Evolutionary conservation across 148 eudicot genomes (phyloP), one percentile per base, ranked within the genome.

Genomic region (Rhododendron mucronatum): DNA sequence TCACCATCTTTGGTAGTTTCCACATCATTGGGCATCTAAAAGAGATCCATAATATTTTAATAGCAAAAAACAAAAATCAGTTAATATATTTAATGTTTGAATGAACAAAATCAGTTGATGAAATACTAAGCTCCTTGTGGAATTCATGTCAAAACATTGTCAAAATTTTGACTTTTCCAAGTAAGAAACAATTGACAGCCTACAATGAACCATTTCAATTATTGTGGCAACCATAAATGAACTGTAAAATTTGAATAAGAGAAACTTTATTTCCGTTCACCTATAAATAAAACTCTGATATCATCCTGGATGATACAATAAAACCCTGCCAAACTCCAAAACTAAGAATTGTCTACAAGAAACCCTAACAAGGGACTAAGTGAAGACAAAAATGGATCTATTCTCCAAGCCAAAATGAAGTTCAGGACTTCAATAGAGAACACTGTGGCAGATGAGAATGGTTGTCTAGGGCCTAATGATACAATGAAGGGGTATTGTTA

Each of bases 21-120:
- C 78, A 91, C 88, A 80, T 95, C 95, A 76, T 87, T 86, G 47
- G 98, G 79, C 97, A 94, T 95, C 93, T 92, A 82, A 79, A 80
- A 73, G 50, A 84, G 57, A 77, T 80, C 50, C 44, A 37, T 69
- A 12, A 82, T 48, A 57, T 3, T 65, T 53, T 55, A 75, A 20
- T 57, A 18, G 47, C 14, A 69, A 18, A 41, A 69, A 71, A 28
- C 15, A 28, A 41, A 7, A 13, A 44, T 16, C 4, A 6, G 20
- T 5, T 6, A 55, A 26, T 5, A 82, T 44, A 37, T 7, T 53
- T 12, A 16, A 51, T 4, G n/a, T 39, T 82, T 63, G 83, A 81
- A 81, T 20, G 50, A 21, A 63, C 3, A 28, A 41, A 82, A 61
- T 59, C 47, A 77, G 5, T 33, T 8, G 21, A 23, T 10, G 33